Conservation (phyloP, 2,329 filamentous ascomycete genomes). For the Bipolaris cookei region DNA sequence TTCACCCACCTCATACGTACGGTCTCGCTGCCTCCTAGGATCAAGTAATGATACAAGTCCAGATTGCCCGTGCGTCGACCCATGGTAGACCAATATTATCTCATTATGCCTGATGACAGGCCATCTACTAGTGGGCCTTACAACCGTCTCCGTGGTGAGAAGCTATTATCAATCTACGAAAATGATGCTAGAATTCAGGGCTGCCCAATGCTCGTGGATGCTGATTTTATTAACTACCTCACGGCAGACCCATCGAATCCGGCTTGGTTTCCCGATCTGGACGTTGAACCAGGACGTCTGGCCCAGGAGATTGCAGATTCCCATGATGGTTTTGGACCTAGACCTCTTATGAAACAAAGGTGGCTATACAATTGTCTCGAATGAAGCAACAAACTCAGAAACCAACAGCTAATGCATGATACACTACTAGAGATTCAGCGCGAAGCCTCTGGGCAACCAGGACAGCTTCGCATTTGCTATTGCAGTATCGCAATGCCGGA, state of each 20-base stretch:
- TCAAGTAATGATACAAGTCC: not conserved
- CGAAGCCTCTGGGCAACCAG: not conserved
- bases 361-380: slow-evolving; percentile 20
- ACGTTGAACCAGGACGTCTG: slow-evolving; percentile 19
- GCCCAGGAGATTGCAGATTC: slow-evolving; percentile 19
- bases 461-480: slow-evolving; percentile 26
- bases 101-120: slow-evolving; percentile 24
- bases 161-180: slow-evolving; percentile 26
- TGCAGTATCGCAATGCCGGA: slow-evolving; percentile 16
- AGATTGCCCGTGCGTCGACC: slow-evolving; percentile 29
- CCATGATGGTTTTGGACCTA: slow-evolving; percentile 13
- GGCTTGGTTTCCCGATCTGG: not conserved
- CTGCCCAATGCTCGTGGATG: slow-evolving; percentile 35
- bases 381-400: slow-evolving; percentile 19
- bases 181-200: slow-evolving; percentile 21
- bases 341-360: slow-evolving; percentile 27
- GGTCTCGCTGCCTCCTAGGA: not conserved
- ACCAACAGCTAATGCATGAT: slow-evolving; percentile 8
- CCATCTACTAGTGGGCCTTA: slow-evolving; percentile 25
- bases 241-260: not conserved
- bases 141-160: slow-evolving; percentile 29
- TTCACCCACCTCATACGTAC: slow-evolving; percentile 28
- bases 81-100: slow-evolving; percentile 24
- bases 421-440: slow-evolving; percentile 16
- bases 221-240: slow-evolving; percentile 25